phyloP scores from a whole-genome alignment of 1,139 yeast species.

The Geotrichum histeridarum region DNA sequence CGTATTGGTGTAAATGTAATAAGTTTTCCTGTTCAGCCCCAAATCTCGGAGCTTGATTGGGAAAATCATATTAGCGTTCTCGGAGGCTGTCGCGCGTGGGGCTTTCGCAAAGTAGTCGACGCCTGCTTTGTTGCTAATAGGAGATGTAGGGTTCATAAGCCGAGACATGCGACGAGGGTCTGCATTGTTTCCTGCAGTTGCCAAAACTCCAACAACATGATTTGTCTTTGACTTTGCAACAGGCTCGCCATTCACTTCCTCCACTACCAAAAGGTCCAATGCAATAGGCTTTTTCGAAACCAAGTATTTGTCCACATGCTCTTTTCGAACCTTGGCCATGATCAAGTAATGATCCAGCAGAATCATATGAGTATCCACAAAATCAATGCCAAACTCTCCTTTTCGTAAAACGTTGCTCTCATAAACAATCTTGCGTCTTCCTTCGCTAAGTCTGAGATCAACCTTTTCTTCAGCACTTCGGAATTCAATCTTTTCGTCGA shows the following conservation, averaged over 20 bases:
- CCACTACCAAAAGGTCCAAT: constrained; percentile 38
- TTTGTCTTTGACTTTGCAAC: constrained; percentile 33
- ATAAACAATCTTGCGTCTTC: constrained; percentile 52
- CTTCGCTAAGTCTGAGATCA: constrained; percentile 52
- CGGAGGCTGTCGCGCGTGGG: constrained; percentile 17
- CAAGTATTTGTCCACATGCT: constrained; percentile 25
- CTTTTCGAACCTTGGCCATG: constrained; percentile 51
- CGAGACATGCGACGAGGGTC: constrained; percentile 19
- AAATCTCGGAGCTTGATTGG: constrained; percentile 49
- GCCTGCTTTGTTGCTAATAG: constrained; percentile 1
- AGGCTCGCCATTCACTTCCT: constrained; percentile 35
- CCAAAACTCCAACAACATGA: constrained; percentile 24
- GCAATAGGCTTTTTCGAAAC: constrained; percentile 37
- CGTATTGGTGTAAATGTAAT: constrained; percentile 53
- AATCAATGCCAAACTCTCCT: constrained; percentile 53
- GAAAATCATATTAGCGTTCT: constrained; percentile 34
- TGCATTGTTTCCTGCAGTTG: constrained; percentile 10
- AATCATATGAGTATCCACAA: constrained; percentile 49
- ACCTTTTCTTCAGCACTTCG: constrained; percentile 37
- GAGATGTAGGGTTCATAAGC: constrained; percentile 12
- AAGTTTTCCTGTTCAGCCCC: constrained; percentile 44
- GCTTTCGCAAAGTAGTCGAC: neutral
- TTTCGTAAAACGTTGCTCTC: constrained; percentile 60
- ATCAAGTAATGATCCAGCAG: constrained; percentile 68
- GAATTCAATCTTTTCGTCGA: constrained; percentile 36